Base-by-base conservation (phyloP, 78 protist genomes). In the Goniomonas avonlea region DNA sequence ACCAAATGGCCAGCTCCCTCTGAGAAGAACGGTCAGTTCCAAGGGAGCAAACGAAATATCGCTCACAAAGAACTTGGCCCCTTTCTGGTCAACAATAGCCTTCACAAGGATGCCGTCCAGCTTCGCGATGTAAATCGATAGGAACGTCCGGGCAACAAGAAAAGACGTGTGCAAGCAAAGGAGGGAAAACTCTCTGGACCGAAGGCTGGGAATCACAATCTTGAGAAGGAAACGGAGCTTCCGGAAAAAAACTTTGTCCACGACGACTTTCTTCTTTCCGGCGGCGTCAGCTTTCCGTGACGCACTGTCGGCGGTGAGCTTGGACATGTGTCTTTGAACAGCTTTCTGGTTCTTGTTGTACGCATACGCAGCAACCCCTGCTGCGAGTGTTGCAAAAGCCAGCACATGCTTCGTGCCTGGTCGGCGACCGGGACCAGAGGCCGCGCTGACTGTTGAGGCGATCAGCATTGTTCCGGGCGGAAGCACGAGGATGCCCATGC, bases 81-180 rank as follows among this genome's bases (percentile, higher is more conserved):
- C 47, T 27, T 5, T 29, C 77, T 25, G 7, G 35, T 17, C 31
- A 8, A 11, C 11, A 7, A 13, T 9, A 8, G 66, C 35, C 35
- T 8, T 60, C 7, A 29, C 13, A 7, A 7, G 40, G n/a, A n/a
- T 34, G 3, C 23, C 81, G 70, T 80, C 84, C 25, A 69, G 77
- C 34, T 15, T 35, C 37, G 84, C 84, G 18, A 80, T 48, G 63
- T 43, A 50, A 56, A 80, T 11, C 40, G 41, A 21, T 15, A 80
- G 53, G 29, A 68, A 69, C 31, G 84, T 69, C 48, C 84, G 65
- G 15, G 5, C 61, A 37, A 45, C 70, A n/a, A 77, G 73, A 9
- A 31, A 29, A 0, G 31, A 39, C 40, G 73, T 63, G 74, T 77
- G 82, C 25, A 29, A 0, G 29, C 27, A 4, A 20, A 77, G 58